Percentiles rank a stretch among this genome's conserved stretches.
Evolutionary conservation across 805 yeast genomes (phyloP).

Genomic region (Candida koratica): DNA sequence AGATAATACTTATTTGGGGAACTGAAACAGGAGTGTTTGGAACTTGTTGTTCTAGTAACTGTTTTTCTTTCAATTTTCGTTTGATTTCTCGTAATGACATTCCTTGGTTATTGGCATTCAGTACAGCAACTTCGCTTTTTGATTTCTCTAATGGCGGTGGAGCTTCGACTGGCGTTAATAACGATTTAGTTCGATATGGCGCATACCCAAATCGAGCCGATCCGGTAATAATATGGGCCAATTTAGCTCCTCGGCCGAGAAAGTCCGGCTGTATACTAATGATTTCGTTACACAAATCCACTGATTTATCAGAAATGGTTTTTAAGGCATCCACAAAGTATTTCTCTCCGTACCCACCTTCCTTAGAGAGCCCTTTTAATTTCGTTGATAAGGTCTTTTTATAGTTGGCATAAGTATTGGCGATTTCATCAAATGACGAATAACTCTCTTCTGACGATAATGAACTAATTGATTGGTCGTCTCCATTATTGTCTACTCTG

Average conservation of each 20-base stretch:
- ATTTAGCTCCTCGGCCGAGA: slow-evolving; percentile 38
- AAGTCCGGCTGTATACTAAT: slow-evolving; percentile 36
- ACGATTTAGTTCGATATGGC: slow-evolving; percentile 41
- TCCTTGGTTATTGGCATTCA: not conserved
- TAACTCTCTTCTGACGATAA: slow-evolving; percentile 29
- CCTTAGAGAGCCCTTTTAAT: slow-evolving; percentile 13
- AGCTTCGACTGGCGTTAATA: slow-evolving; percentile 30
- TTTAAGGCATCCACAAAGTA: slow-evolving; percentile 27
- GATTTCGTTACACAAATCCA: slow-evolving; percentile 33
- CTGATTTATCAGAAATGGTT: slow-evolving; percentile 33
- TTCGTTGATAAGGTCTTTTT: slow-evolving; percentile 18
- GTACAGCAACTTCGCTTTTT: slow-evolving; percentile 1
- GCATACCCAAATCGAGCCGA: slow-evolving; percentile 36
- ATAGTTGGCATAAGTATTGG: slow-evolving; percentile 30
- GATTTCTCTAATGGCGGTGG: slow-evolving; percentile 8
- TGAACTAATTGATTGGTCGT: slow-evolving; percentile 14
- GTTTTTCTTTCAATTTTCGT: slow-evolving; percentile 8
- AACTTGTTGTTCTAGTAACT: slow-evolving; percentile 1
- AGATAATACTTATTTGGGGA: slow-evolving; percentile 10
- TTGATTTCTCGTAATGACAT: slow-evolving; percentile 33
- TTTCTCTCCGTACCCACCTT: slow-evolving; percentile 20
- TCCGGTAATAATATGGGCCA: slow-evolving; percentile 42
- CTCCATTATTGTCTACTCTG: not conserved
- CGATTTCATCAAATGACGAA: slow-evolving; percentile 38
- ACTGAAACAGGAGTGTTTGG: not conserved